phyloP scores from a whole-genome alignment of 2,329 filamentous ascomycete genomes.

The Calonectria henricotiae region DNA sequence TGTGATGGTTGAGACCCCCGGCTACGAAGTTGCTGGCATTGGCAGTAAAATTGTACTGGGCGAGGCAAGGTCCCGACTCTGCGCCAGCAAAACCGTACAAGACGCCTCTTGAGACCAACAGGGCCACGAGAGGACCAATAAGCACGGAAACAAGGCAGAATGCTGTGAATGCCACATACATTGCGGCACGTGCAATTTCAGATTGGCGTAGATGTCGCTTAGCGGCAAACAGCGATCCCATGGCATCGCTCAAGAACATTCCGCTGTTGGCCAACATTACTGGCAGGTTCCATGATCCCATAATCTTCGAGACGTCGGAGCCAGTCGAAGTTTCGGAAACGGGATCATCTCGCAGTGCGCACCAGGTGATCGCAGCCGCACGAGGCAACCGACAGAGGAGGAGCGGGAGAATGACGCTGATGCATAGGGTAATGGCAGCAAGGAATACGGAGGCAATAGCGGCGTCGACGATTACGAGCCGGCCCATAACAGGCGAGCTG shows the following conservation, averaged over 20 bases:
- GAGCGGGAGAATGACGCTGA: conserved; percentile 1
- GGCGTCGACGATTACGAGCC: neutral
- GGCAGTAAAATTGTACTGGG: neutral
- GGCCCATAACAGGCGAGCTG: neutral
- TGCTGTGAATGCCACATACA: neutral
- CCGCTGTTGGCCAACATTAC: conserved; percentile 3
- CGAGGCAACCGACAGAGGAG: neutral
- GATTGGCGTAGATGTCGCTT: neutral
- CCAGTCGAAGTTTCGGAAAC: too few species aligned
- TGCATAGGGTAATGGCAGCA: neutral
- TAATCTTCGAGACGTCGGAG: neutral
- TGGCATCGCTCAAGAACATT: neutral
- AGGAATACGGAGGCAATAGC: conserved; percentile 1
- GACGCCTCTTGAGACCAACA: neutral
- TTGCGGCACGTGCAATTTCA: neutral
- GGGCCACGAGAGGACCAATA: neutral
- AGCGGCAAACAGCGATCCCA: neutral
- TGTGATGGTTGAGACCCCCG: conserved; percentile 1
- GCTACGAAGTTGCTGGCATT: neutral
- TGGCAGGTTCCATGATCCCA: neutral
- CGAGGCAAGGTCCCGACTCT: neutral
- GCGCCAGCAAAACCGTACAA: neutral
- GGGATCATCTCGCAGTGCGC: neutral
- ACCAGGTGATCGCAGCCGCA: neutral
- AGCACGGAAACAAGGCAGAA: neutral